Conservation (phyloP, 805 yeast species). For the Starmerella floricola region DNA sequence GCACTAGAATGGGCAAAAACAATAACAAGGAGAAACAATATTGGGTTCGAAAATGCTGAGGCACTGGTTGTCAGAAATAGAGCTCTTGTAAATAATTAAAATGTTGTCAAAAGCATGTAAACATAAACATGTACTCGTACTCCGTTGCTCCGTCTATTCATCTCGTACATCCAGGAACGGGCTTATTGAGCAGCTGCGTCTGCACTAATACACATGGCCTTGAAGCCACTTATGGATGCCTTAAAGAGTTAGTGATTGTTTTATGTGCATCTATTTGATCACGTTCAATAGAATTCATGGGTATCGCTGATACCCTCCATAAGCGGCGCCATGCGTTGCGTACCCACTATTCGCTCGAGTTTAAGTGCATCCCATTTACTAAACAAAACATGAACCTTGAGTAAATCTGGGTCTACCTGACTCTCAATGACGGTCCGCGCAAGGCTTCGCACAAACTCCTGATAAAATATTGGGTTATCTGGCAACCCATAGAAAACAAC, state of each 20-base stretch:
- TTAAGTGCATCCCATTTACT: slow-evolving; percentile 70
- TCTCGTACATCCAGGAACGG: too few species aligned
- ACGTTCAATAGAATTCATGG: slow-evolving; percentile 47
- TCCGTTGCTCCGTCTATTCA: too few species aligned
- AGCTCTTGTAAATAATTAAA: not conserved
- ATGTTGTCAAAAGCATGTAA: too few species aligned
- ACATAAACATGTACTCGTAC: too few species aligned
- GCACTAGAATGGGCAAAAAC: slow-evolving; percentile 1
- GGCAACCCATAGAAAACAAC: slow-evolving; percentile 77
- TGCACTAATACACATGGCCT: too few species aligned
- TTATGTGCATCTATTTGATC: not conserved
- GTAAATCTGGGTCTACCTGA: slow-evolving; percentile 43
- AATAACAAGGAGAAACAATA: not conserved
- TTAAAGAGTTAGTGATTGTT: too few species aligned
- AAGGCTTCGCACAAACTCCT: slow-evolving; percentile 52
- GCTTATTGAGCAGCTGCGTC: too few species aligned
- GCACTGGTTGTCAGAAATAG: not conserved
- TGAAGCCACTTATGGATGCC: too few species aligned
- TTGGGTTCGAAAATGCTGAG: not conserved
- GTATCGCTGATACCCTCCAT: slow-evolving; percentile 60
- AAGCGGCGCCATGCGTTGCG: slow-evolving; percentile 53
- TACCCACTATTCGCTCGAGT: slow-evolving; percentile 76
- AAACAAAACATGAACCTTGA: slow-evolving; percentile 46
- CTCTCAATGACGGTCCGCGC: slow-evolving; percentile 44
- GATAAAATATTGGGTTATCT: slow-evolving; percentile 69